phyloP scores from a whole-genome alignment of 2,329 filamentous ascomycete genomes.

The Metarhizium humberi region DNA sequence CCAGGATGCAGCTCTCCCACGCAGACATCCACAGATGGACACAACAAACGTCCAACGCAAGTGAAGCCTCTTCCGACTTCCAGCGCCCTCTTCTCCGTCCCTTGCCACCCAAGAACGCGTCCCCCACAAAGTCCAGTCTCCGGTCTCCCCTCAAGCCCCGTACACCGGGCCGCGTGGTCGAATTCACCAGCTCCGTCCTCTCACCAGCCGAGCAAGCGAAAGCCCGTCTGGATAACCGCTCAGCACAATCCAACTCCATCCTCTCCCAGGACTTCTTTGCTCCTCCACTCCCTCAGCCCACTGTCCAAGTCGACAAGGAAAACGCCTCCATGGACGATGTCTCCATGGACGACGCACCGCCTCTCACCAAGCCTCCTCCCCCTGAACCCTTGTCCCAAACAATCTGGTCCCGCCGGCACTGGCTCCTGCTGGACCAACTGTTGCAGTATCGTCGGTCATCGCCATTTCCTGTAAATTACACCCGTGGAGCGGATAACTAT shows the following conservation, averaged over 20 bases:
- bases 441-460: conserved; percentile 37
- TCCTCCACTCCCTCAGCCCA: not conserved
- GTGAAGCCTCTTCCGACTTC: conserved; percentile 27
- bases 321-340: conserved; percentile 17
- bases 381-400: conserved; percentile 28
- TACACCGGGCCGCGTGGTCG: conserved; percentile 48
- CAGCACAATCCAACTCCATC: conserved; percentile 16
- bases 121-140: conserved; percentile 47
- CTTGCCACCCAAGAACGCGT: conserved; percentile 40
- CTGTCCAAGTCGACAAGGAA: conserved; percentile 21
- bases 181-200: conserved; percentile 43
- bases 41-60: conserved; percentile 27
- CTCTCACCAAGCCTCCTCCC: conserved; percentile 1
- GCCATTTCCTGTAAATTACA: conserved; percentile 21
- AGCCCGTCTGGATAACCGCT: conserved; percentile 20
- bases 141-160: conserved; percentile 48
- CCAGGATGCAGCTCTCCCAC: conserved; percentile 31
- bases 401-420: conserved; percentile 41
- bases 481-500: conserved; percentile 23
- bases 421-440: conserved; percentile 42
- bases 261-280: conserved; percentile 4
- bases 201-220: conserved; percentile 34
- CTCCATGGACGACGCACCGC: conserved; percentile 19
- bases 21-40: conserved; percentile 33
- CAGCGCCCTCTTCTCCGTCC: conserved; percentile 33